Conservation (phyloP, 805 yeast genomes). For the Candida nemodendra region DNA sequence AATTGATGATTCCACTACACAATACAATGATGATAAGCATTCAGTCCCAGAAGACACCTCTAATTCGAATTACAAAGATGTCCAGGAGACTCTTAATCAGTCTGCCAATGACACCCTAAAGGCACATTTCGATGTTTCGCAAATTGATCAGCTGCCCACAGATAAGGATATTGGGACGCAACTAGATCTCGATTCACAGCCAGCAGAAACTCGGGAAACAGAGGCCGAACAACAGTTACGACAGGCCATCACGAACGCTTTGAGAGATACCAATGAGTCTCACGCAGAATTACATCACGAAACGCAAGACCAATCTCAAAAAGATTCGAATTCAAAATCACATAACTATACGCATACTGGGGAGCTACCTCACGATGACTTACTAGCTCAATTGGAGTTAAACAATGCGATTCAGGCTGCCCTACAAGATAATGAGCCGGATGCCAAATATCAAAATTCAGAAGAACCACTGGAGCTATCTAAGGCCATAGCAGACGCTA, state of each 20-base stretch:
- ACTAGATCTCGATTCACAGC: no score
- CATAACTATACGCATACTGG: neutral
- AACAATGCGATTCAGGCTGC: conserved; percentile 30
- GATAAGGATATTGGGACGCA: no score
- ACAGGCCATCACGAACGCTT: conserved; percentile 19
- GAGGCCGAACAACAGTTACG: conserved; percentile 15
- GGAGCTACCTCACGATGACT: conserved; percentile 11
- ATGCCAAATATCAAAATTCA: conserved; percentile 5
- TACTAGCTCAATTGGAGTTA: conserved; percentile 21
- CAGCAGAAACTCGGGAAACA: no score
- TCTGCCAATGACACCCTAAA: conserved; percentile 28
- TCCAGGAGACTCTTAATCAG: conserved; percentile 14
- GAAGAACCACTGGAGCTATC: conserved; percentile 16
- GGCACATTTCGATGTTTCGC: conserved; percentile 14
- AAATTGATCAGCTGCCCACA: no score
- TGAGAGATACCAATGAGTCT: conserved; percentile 8
- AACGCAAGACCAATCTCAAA: neutral
- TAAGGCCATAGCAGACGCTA: conserved; percentile 27
- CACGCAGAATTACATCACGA: neutral
- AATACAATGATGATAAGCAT: neutral
- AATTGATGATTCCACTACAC: conserved; percentile 4
- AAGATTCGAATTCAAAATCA: neutral
- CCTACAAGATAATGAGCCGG: conserved; percentile 12
- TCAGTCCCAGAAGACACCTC: neutral
- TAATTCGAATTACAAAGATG: neutral